Evolutionary conservation across 768 basidiomycete species (phyloP).

Genomic region (Mycena vulgaris): DNA sequence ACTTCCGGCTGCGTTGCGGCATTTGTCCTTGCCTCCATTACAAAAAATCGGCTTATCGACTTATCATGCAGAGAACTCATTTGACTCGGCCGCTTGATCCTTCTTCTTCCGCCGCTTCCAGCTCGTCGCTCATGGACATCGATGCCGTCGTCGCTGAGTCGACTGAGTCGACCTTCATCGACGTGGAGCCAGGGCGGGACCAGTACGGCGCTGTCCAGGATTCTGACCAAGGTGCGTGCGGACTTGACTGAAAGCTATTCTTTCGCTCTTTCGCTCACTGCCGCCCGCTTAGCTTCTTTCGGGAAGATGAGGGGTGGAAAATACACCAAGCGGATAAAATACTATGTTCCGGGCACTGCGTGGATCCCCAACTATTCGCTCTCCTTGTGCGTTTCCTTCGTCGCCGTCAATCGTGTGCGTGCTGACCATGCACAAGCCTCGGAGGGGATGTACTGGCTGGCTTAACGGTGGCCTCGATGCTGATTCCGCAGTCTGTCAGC

Average conservation of each 20-base stretch:
- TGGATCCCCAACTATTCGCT: conserved; percentile 88
- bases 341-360: conserved; percentile 82
- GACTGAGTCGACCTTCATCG: conserved; percentile 27
- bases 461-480: conserved; percentile 86
- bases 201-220: conserved; percentile 23
- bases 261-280: background rate
- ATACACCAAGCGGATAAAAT: conserved; percentile 67
- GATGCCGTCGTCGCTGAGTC: conserved; percentile 43
- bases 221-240: conserved; percentile 33
- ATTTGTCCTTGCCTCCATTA: too few species aligned
- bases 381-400: conserved; percentile 66
- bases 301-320: conserved; percentile 46
- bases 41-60: too few species aligned
- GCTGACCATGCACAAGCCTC: conserved; percentile 54
- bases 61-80: conserved; percentile 24
- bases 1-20: too few species aligned
- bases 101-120: conserved; percentile 22
- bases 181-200: conserved; percentile 36
- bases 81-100: conserved; percentile 27
- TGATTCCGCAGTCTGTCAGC: conserved; percentile 91
- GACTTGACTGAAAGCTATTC: background rate
- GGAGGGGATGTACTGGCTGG: conserved; percentile 88
- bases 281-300: conserved; percentile 25
- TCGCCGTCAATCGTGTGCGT: background rate
- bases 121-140: conserved; percentile 54